Percentiles rank a stretch among this genome's conserved stretches.
phyloP scores from a whole-genome alignment of 331 rosid genomes.

The Malus hybrid region DNA sequence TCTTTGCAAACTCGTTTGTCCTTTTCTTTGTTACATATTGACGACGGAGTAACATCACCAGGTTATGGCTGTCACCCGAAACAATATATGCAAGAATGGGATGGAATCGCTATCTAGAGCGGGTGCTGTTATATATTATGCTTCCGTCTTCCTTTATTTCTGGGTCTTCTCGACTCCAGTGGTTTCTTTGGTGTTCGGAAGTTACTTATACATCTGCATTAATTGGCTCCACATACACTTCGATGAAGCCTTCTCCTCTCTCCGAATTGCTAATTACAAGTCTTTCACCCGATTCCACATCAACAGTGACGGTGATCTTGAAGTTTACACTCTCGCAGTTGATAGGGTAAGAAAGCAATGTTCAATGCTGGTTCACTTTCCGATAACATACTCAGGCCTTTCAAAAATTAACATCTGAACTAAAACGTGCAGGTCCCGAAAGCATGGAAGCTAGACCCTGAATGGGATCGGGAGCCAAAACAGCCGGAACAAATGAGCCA shows the following conservation, averaged over 20 bases:
- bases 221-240: slow-evolving; percentile 96
- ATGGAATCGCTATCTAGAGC: slow-evolving; percentile 74
- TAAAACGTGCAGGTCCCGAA: slow-evolving; percentile 50
- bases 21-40: background rate
- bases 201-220: slow-evolving; percentile 84
- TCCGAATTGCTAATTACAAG: slow-evolving; percentile 89
- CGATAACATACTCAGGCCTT: background rate
- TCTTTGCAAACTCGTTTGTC: slow-evolving; percentile 2
- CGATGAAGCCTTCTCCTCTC: slow-evolving; percentile 95
- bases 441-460: slow-evolving; percentile 80
- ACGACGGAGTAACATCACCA: slow-evolving; percentile 25
- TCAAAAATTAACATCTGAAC: background rate
- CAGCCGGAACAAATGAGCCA: slow-evolving; percentile 36
- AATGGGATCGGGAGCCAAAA: slow-evolving; percentile 43
- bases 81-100: slow-evolving; percentile 81
- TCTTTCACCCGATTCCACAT: slow-evolving; percentile 87
- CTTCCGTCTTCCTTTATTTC: slow-evolving; percentile 80
- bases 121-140: slow-evolving; percentile 67
- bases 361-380: background rate
- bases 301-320: slow-evolving; percentile 63
- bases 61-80: slow-evolving; percentile 96
- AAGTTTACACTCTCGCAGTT: slow-evolving; percentile 89
- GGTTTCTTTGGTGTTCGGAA: slow-evolving; percentile 85
- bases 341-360: slow-evolving; percentile 53
- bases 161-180: slow-evolving; percentile 97